Evolutionary conservation across 768 basidiomycete genomes (phyloP).

Genomic region (Rhodosporidiobolus sp.): DNA sequence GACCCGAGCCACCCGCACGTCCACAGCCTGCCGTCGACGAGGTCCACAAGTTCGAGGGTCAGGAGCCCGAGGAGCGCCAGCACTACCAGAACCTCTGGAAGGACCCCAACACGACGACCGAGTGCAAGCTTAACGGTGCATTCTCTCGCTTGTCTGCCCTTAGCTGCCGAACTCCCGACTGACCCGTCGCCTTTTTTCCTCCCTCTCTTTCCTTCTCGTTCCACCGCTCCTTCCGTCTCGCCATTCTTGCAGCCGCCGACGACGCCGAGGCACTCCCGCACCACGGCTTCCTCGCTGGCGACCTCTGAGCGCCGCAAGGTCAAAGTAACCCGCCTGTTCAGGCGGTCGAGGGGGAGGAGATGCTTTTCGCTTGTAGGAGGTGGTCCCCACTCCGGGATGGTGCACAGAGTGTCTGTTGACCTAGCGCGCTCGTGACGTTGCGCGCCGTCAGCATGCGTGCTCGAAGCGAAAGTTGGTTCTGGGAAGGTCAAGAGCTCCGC

Average conservation of each 20-base stretch:
- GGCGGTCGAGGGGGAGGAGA: too few species aligned
- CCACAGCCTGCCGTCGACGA: not conserved
- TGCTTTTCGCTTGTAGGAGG: too few species aligned
- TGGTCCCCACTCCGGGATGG: too few species aligned
- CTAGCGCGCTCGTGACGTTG: too few species aligned
- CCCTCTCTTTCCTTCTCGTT: not conserved
- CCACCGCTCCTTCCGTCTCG: not conserved
- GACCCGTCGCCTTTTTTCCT: too few species aligned
- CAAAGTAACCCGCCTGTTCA: too few species aligned
- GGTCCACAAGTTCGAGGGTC: not conserved
- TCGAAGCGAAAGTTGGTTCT: too few species aligned
- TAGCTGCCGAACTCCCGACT: not conserved
- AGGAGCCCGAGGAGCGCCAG: not conserved
- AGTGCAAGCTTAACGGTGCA: conserved; percentile 1
- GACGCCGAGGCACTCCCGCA: not conserved
- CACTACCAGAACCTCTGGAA: not conserved
- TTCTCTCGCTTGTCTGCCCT: not conserved
- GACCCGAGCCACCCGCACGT: too few species aligned
- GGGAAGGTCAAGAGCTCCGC: too few species aligned
- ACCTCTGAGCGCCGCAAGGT: too few species aligned
- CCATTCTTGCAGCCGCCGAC: not conserved
- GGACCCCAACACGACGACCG: not conserved
- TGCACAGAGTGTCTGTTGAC: too few species aligned
- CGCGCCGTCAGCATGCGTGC: too few species aligned
- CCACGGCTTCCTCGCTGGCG: not conserved